These are phyloP conservation scores for Jatropha curcas DNA, from an alignment of 345 rosid species.

Conservation along the genomic window DNA sequence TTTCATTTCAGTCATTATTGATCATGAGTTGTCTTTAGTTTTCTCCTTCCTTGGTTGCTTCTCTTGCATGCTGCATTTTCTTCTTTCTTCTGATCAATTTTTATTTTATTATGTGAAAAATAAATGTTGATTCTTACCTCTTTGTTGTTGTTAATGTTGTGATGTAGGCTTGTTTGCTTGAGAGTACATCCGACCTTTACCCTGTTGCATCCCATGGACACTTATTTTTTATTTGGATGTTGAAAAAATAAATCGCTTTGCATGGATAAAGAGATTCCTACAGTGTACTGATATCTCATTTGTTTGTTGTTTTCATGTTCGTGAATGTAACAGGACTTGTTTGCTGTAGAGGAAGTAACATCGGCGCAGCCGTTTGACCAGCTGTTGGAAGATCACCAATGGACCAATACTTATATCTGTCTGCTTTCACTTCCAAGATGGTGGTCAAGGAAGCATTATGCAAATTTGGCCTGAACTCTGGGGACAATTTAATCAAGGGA, in stretches of 20 bases:
- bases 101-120: not conserved
- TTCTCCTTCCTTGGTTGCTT: not conserved
- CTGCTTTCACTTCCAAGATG: slow-evolving; percentile 68
- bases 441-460: slow-evolving; percentile 71
- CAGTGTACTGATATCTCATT: no score
- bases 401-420: no score
- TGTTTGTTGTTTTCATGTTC: no score
- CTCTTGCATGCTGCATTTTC: not conserved
- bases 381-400: no score
- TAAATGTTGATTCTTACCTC: not conserved
- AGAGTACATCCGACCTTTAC: slow-evolving; percentile 73
- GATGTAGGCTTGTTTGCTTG: slow-evolving; percentile 78
- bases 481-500: slow-evolving; percentile 55
- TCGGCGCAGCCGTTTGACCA: no score
- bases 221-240: slow-evolving; percentile 61
- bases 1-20: not conserved
- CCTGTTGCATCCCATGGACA: slow-evolving; percentile 71
- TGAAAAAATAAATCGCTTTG: slow-evolving; percentile 68
- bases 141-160: slow-evolving; percentile 1
- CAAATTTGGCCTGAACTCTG: slow-evolving; percentile 77
- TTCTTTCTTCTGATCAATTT: not conserved
- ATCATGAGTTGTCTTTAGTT: not conserved
- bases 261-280: no score
- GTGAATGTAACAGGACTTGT: no score
- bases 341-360: no score